A percentile compares a stretch with the other conserved stretches of the same genome.
phyloP scores from a whole-genome alignment of 768 basidiomycete species.

The Hygrophorus russula region DNA sequence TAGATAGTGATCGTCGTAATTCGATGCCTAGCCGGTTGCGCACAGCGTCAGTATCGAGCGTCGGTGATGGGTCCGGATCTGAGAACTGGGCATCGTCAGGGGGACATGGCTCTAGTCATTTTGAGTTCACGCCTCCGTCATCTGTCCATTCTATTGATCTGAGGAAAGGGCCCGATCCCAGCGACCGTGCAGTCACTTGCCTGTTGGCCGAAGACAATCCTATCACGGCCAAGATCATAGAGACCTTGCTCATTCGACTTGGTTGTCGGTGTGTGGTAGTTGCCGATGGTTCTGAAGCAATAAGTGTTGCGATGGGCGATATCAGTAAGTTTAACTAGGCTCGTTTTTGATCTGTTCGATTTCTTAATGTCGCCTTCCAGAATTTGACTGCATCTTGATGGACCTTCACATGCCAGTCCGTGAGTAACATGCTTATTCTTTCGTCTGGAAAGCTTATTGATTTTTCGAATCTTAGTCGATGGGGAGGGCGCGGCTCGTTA shows the following conservation, averaged over 20 bases:
- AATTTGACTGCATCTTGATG: slow-evolving; percentile 94
- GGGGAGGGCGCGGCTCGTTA: slow-evolving; percentile 95
- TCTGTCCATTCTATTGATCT: slow-evolving; percentile 81
- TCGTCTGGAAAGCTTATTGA: not conserved
- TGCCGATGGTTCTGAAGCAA: slow-evolving; percentile 91
- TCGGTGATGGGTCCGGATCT: slow-evolving; percentile 68
- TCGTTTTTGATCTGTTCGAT: slow-evolving; percentile 1
- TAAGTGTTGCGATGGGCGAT: slow-evolving; percentile 94
- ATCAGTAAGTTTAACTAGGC: slow-evolving; percentile 60
- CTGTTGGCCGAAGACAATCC: slow-evolving; percentile 96
- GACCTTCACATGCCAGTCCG: slow-evolving; percentile 91
- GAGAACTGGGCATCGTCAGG: slow-evolving; percentile 58
- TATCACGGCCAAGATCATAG: slow-evolving; percentile 94
- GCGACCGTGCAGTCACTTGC: slow-evolving; percentile 85
- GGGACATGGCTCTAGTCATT: slow-evolving; percentile 41
- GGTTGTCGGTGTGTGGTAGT: slow-evolving; percentile 96
- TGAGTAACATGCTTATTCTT: slow-evolving; percentile 28
- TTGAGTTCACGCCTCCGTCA: slow-evolving; percentile 64
- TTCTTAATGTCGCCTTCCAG: slow-evolving; percentile 27
- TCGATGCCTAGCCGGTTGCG: slow-evolving; percentile 84
- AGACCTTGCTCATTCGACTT: slow-evolving; percentile 85
- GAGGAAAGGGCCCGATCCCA: slow-evolving; percentile 65
- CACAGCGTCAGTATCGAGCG: slow-evolving; percentile 77
- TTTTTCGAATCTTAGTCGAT: slow-evolving; percentile 44
- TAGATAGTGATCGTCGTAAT: slow-evolving; percentile 68